Base-by-base conservation (phyloP, 2,329 filamentous ascomycete genomes). In the Elsinoe batatas region DNA sequence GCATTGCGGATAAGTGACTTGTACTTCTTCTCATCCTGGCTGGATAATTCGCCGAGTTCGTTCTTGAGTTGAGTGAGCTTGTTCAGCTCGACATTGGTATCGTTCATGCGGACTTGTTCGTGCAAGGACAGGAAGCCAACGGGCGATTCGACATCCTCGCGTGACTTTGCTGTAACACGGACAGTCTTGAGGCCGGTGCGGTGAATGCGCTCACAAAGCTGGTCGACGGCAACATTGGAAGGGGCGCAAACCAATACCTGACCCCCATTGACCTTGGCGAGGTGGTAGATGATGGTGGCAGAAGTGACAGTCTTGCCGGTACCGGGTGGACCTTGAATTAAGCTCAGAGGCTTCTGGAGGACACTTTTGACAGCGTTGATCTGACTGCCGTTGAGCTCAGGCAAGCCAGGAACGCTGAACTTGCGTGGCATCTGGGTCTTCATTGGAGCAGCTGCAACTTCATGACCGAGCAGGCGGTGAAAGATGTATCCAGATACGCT, bases 241-340 rank as follows among this genome's bases (percentile, higher is more conserved):
- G 93, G 93, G 13, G 93, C 93, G 65, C 93, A 98, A 44, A 98
- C 93, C 35, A 98, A 78, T 3, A 98, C 91, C 66, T 95, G 93
- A 54, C 91, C 90, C 60, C 87, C 90, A 64, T 91, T 97, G 72
- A 94, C 87, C 74, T 95, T 97, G 62, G 90, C 89, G 57, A 98
- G 78, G 68, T 98, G 93, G 67, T 96, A 97, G 68, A 98, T 98
- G 69, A 98, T 95, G 1, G 93, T 98, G 33, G 93, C 93, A 35
- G 93, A 98, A 13, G 93, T 98, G 57, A 98, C 93, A 0, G 93
- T 98, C 78, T 98, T 98, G 67, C 93, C 93, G 3, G 93, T 98
- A 67, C 93, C 93, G 0, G 93, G 93, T 58, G 93, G 93, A 0
- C 93, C 93, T 70, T 98, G 93, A 58, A 98, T 98, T 65, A 98